These are phyloP conservation scores for Millerozyma acaciae DNA, from an alignment of 805 yeast genomes.

Conservation along the genomic window DNA sequence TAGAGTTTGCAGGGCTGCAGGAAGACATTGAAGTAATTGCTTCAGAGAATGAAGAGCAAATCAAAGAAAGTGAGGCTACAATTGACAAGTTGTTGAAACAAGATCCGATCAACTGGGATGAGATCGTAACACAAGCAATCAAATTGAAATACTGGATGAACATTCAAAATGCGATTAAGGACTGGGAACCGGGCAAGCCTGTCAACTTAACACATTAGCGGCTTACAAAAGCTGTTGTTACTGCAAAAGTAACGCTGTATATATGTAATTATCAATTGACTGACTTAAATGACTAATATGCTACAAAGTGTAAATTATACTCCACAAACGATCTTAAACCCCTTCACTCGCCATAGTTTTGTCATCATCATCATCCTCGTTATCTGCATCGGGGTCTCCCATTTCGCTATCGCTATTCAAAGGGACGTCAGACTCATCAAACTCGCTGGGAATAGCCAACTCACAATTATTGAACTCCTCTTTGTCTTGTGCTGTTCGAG, in stretches of 20 bases:
- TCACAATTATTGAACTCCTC: conserved; percentile 65
- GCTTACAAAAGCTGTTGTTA: neutral
- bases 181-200: conserved; percentile 72
- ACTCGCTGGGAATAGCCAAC: conserved; percentile 45
- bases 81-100: conserved; percentile 45
- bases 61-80: conserved; percentile 40
- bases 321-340: neutral
- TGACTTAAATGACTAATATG: neutral
- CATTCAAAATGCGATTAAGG: conserved; percentile 66
- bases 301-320: neutral
- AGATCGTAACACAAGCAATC: conserved; percentile 63
- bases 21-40: conserved; percentile 53
- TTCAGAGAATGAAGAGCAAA: conserved; percentile 54
- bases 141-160: conserved; percentile 82
- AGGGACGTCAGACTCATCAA: conserved; percentile 7
- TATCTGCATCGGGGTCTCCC: conserved; percentile 22
- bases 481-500: conserved; percentile 57
- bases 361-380: conserved; percentile 32
- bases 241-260: neutral
- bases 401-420: conserved; percentile 20
- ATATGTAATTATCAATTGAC: neutral
- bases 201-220: conserved; percentile 58
- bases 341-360: conserved; percentile 44
- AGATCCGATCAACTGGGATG: conserved; percentile 45
- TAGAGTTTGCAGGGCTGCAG: conserved; percentile 62